phyloP scores from a whole-genome alignment of 352 stramenopile genomes.

The Globisporangium okanoganense region DNA sequence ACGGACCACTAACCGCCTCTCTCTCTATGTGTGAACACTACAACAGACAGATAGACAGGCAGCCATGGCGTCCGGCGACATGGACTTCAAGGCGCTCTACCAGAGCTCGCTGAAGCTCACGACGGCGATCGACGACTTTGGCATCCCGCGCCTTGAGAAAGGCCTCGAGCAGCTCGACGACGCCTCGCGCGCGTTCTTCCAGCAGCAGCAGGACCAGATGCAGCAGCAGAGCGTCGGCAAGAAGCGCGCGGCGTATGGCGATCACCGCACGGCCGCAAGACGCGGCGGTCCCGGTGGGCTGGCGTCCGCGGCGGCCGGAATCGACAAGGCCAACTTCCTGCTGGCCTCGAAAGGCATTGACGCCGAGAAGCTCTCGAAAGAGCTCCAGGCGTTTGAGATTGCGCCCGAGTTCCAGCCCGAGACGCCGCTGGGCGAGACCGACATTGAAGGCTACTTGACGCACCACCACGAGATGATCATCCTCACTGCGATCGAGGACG shows the following conservation, averaged over 20 bases:
- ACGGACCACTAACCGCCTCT: neutral
- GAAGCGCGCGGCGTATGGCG: slow-evolving; percentile 36
- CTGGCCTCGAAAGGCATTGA: slow-evolving; percentile 83
- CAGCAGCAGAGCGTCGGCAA: slow-evolving; percentile 24
- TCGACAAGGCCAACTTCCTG: slow-evolving; percentile 82
- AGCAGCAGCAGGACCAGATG: slow-evolving; percentile 32
- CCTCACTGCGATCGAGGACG: slow-evolving; percentile 87
- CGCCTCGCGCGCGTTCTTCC: slow-evolving; percentile 46
- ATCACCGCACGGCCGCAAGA: slow-evolving; percentile 12
- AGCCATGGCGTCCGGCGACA: slow-evolving; percentile 24
- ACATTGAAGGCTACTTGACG: slow-evolving; percentile 85
- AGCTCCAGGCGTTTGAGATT: slow-evolving; percentile 78
- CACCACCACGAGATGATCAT: slow-evolving; percentile 92
- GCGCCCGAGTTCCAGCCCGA: slow-evolving; percentile 72
- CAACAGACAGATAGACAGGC: neutral
- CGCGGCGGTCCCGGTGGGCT: slow-evolving; percentile 19
- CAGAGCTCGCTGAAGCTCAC: slow-evolving; percentile 87
- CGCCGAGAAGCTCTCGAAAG: slow-evolving; percentile 82
- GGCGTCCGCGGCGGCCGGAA: slow-evolving; percentile 17
- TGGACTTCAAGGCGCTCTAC: slow-evolving; percentile 86
- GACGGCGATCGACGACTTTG: slow-evolving; percentile 64
- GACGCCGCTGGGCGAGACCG: slow-evolving; percentile 77
- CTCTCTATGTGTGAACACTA: neutral
- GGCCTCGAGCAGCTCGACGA: slow-evolving; percentile 79
- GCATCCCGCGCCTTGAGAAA: slow-evolving; percentile 75